Percentiles rank a stretch among this genome's conserved stretches.
These are phyloP conservation scores for Entophlyctis helioformis DNA, from an alignment of 192 early-diverging fungal species.

Conservation along the genomic window DNA sequence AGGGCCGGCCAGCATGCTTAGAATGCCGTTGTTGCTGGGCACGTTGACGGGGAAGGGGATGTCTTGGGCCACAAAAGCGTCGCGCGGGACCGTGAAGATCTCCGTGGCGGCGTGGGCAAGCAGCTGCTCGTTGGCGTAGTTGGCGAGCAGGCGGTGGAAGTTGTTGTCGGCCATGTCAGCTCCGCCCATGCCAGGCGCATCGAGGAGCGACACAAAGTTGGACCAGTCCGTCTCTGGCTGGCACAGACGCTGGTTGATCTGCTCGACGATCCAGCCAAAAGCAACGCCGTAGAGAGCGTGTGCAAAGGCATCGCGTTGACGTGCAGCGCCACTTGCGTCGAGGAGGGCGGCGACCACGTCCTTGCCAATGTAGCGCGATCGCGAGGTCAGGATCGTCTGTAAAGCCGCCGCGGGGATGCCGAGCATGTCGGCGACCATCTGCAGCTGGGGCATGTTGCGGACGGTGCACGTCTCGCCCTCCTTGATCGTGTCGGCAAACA, in stretches of 20 bases:
- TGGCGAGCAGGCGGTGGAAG: conserved; percentile 35
- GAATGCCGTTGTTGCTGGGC: conserved; percentile 17
- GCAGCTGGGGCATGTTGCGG: conserved; percentile 60
- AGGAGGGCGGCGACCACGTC: conserved; percentile 80
- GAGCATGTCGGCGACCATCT: conserved; percentile 65
- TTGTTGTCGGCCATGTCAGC: conserved; percentile 9
- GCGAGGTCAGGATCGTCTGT: conserved; percentile 56
- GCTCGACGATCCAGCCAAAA: conserved; percentile 71
- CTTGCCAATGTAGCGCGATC: conserved; percentile 60
- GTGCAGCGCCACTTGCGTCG: conserved; percentile 56
- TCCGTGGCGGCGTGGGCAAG: conserved; percentile 13
- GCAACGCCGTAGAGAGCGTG: conserved; percentile 68
- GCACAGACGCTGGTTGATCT: conserved; percentile 77
- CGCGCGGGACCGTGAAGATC: conserved; percentile 19
- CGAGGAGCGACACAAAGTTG: conserved; percentile 80
- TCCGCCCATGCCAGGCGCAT: conserved; percentile 42
- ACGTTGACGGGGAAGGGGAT: conserved; percentile 36
- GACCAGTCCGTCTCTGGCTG: conserved; percentile 46
- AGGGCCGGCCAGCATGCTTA: conserved; percentile 8
- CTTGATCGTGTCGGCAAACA: conserved; percentile 47
- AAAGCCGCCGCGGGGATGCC: conserved; percentile 62
- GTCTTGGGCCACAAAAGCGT: conserved; percentile 19
- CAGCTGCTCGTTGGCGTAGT: conserved; percentile 39
- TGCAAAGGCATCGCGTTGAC: conserved; percentile 74
- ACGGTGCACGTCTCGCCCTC: conserved; percentile 58